Evolutionary conservation across 129 eudicot species (phyloP).

Genomic region (Lonicera japonica): DNA sequence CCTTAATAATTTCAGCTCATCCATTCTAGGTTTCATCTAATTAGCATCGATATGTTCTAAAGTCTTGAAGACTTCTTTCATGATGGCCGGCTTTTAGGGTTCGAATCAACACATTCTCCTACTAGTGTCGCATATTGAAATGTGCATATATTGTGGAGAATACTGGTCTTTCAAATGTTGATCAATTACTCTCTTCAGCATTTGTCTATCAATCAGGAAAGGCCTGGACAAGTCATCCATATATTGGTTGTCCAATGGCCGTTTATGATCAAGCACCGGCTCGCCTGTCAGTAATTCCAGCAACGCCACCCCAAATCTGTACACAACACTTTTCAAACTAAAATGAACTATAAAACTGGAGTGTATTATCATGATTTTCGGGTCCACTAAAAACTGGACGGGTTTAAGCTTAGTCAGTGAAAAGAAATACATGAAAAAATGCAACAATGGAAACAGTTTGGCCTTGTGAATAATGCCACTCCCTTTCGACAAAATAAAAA

Average conservation of each 20-base stretch:
- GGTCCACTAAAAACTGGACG: too few relatives aligned
- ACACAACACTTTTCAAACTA: neutral
- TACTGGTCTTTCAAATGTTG: neutral
- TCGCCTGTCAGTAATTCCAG: neutral
- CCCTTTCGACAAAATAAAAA: neutral
- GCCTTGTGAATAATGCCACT: neutral
- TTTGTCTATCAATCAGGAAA: neutral
- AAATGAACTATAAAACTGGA: neutral
- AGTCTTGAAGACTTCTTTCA: slow-evolving; percentile 7
- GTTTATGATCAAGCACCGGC: neutral
- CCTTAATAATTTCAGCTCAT: too few relatives aligned
- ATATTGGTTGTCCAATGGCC: neutral
- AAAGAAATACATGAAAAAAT: too few relatives aligned
- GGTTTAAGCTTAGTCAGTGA: neutral
- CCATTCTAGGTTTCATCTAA: too few relatives aligned
- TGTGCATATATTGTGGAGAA: neutral
- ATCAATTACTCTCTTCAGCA: neutral
- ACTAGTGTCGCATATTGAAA: neutral
- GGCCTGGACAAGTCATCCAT: slow-evolving; percentile 1
- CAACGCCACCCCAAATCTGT: neutral
- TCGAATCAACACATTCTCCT: neutral
- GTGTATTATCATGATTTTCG: neutral
- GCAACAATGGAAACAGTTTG: neutral
- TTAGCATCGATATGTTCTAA: slow-evolving; percentile 7
- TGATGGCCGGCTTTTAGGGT: slow-evolving; percentile 11